Evolutionary conservation across 805 yeast genomes (phyloP).

Genomic region (Starmerella tilneyi): DNA sequence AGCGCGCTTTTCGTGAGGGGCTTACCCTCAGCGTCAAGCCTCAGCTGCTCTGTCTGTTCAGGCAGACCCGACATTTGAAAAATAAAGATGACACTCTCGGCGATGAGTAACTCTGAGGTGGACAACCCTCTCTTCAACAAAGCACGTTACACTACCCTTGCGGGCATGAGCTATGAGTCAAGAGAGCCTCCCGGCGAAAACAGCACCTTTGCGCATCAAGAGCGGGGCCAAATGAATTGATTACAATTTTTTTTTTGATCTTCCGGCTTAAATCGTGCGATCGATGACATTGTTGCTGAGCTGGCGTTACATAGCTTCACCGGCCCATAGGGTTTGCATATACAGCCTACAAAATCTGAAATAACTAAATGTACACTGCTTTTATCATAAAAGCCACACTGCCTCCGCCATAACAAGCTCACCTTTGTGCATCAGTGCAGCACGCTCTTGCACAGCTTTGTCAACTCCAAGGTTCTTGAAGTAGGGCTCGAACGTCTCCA

Average conservation of each 20-base stretch:
- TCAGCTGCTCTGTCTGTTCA: conserved; percentile 23
- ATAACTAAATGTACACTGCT: background rate
- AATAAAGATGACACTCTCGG: background rate
- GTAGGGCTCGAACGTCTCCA: conserved; percentile 27
- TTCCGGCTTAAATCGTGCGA: no score
- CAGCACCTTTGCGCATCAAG: no score
- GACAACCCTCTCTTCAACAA: no score
- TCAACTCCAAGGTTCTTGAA: conserved; percentile 26
- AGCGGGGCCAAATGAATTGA: no score
- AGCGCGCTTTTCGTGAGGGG: conserved; percentile 89
- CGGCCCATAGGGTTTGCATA: no score
- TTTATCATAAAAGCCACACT: conserved; percentile 13
- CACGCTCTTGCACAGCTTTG: conserved; percentile 5
- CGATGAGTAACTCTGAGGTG: background rate
- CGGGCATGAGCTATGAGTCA: no score
- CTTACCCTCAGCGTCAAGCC: conserved; percentile 64
- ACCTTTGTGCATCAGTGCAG: background rate
- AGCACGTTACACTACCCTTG: no score
- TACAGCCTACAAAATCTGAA: no score
- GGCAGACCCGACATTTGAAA: conserved; percentile 16
- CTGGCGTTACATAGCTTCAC: no score
- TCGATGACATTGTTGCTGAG: no score
- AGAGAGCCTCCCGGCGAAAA: no score
- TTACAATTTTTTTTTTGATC: no score
- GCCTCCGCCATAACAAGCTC: background rate